Conservation (phyloP, 2,329 filamentous ascomycete species). For the Alternaria solani region DNA sequence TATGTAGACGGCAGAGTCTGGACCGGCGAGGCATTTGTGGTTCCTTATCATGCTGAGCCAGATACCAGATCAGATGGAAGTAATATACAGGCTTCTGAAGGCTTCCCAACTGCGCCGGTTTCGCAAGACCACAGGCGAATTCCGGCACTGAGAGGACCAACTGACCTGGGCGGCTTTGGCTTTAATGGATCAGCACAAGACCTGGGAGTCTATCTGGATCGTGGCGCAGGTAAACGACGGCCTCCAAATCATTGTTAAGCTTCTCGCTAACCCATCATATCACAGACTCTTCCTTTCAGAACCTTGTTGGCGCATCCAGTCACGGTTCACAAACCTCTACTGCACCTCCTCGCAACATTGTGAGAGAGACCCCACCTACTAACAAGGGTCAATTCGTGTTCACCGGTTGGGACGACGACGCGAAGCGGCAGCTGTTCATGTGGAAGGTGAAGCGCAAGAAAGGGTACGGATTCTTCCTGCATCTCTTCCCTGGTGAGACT, state of each 20-base stretch:
- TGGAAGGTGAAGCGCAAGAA: conserved; percentile 11
- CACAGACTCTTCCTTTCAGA: not conserved
- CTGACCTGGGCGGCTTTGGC: not conserved
- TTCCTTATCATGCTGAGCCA: not conserved
- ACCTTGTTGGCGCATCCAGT: not conserved
- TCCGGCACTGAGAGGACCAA: not conserved
- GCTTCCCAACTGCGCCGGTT: not conserved
- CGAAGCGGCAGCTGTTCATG: conserved; percentile 6
- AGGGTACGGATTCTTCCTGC: not conserved
- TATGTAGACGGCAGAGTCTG: conserved; percentile 1
- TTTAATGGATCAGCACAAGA: not conserved
- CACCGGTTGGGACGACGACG: conserved; percentile 9
- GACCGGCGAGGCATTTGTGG: conserved; percentile 4
- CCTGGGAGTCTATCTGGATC: not conserved
- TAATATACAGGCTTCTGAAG: not conserved
- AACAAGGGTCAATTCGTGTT: conserved; percentile 3
- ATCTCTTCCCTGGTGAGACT: conserved; percentile 11
- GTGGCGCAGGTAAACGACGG: not conserved
- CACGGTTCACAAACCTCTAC: not conserved
- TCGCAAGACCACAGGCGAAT: not conserved
- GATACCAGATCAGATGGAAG: not conserved
- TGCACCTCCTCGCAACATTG: not conserved
- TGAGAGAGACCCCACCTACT: not conserved
- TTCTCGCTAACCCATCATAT: not conserved
- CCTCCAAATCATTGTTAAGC: not conserved